phyloP scores from a whole-genome alignment of 2,329 filamentous ascomycete species.

The Ceratocystis lukuohia region DNA sequence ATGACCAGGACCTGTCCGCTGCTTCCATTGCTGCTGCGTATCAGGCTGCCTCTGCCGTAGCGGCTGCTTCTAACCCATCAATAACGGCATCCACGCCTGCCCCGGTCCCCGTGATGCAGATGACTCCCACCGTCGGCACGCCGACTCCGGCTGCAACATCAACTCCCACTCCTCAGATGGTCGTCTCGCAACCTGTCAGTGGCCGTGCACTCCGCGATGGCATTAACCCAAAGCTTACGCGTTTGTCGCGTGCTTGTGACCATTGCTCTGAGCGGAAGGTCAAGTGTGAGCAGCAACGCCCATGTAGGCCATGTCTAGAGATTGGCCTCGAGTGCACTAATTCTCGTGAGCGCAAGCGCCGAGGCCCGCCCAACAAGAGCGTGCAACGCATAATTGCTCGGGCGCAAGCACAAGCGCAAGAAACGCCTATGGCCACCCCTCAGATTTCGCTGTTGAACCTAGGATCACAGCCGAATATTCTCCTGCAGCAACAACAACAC shows the following conservation, averaged over 20 bases:
- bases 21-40: slow-evolving; percentile 16
- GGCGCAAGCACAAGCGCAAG: slow-evolving; percentile 34
- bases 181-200: not conserved
- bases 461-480: slow-evolving; percentile 6
- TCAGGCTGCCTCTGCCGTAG: slow-evolving; percentile 11
- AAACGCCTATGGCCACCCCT: slow-evolving; percentile 35
- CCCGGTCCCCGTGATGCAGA: slow-evolving; percentile 9
- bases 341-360: slow-evolving; percentile 42
- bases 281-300: slow-evolving; percentile 44
- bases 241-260: slow-evolving; percentile 45
- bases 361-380: slow-evolving; percentile 43
- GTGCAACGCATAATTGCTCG: slow-evolving; percentile 20
- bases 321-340: slow-evolving; percentile 47
- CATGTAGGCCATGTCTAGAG: slow-evolving; percentile 43
- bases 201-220: slow-evolving; percentile 27
- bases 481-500: slow-evolving; percentile 4
- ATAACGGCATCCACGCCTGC: slow-evolving; percentile 2
- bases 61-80: slow-evolving; percentile 2
- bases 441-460: slow-evolving; percentile 15
- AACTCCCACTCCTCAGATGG: slow-evolving; percentile 11
- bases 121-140: slow-evolving; percentile 1
- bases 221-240: slow-evolving; percentile 39
- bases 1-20: slow-evolving; percentile 11
- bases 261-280: slow-evolving; percentile 50
- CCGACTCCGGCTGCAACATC: not conserved